Evolutionary conservation across 2,329 filamentous ascomycete species (phyloP), one percentile per base, ranked within the genome.

Genomic region (Fusarium sp.): DNA sequence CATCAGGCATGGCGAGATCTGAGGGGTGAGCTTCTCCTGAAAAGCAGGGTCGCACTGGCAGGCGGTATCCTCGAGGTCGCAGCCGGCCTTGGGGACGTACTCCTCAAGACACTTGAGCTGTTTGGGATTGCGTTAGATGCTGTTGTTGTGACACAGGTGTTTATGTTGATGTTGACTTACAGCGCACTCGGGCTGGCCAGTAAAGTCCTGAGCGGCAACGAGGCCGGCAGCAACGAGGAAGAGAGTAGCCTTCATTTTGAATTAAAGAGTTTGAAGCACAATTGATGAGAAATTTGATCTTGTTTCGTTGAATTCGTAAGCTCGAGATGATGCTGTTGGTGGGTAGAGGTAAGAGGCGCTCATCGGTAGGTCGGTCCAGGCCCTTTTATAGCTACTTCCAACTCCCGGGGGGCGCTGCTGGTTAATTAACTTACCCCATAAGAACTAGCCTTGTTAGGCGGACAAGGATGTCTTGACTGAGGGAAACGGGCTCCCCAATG

Each of bases 201-300:
- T 45, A 59, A 85, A 78, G 74, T 83, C 73, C 77, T 86, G 84
- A 35, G 84, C 84, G 59, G 81, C 80, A 48, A 80, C 83, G 41
- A 85, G 69, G 78, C 83, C 79, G 58, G 78, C 80, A 43, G 77
- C 74, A 67, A 80, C 81, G 60, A 83, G 69, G 63, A 83, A 68
- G 66, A 83, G 70, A 45, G 80, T 61, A 74, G 79, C 73, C 84
- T 86, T 86, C 85, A 86, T 86, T 22, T 76, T 85, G 80, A 71
- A 29, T 29, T 29, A 45, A 41, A 43, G 27, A 58, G 14, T 54
- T 52, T 33, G 39, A 65, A 35, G 50, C 54, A 41, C 33, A 64
- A 74, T 71, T 65, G 70, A 58, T 29, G 48, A 52, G 48, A 18
- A n/a, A 16, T 29, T 29, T n/a, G 8, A 8, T 52, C 24, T 52